Percentiles rank a stretch among this genome's conserved stretches.
These are phyloP conservation scores for Lipomyces spencermartinsiae DNA, from an alignment of 805 yeast genomes.

Conservation along the genomic window DNA sequence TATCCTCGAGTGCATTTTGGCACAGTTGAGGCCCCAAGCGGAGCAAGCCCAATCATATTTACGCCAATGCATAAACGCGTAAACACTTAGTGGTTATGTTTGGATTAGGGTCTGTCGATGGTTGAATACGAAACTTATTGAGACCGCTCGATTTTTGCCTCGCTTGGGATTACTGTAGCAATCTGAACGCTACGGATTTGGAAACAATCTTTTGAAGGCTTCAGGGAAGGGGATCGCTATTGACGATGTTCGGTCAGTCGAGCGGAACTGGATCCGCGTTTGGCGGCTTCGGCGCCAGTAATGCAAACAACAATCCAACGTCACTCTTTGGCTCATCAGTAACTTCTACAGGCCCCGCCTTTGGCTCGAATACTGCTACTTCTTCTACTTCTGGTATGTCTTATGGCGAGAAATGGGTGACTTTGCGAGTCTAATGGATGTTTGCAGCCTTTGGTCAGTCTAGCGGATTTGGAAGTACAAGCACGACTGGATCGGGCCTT, in stretches of 20 bases:
- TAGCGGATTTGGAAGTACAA: constrained; percentile 16
- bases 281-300: constrained; percentile 36
- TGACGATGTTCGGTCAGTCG: constrained; percentile 36
- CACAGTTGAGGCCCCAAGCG: neutral
- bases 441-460: constrained; percentile 20
- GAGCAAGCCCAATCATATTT: neutral
- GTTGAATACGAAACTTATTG: neutral
- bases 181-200: neutral
- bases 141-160: neutral
- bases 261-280: constrained; percentile 36
- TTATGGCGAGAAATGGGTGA: neutral
- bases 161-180: neutral
- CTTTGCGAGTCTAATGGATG: neutral
- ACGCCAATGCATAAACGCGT: constrained; percentile 19
- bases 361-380: constrained; percentile 22
- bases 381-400: constrained; percentile 17
- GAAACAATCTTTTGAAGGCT: neutral
- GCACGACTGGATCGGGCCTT: constrained; percentile 39
- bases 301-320: constrained; percentile 24
- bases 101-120: neutral
- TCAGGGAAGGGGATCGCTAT: neutral
- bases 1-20: neutral
- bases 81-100: neutral
- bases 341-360: constrained; percentile 24
- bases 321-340: constrained; percentile 28